phyloP scores from a whole-genome alignment of 1,139 yeast species.

The Pichia sp. region DNA sequence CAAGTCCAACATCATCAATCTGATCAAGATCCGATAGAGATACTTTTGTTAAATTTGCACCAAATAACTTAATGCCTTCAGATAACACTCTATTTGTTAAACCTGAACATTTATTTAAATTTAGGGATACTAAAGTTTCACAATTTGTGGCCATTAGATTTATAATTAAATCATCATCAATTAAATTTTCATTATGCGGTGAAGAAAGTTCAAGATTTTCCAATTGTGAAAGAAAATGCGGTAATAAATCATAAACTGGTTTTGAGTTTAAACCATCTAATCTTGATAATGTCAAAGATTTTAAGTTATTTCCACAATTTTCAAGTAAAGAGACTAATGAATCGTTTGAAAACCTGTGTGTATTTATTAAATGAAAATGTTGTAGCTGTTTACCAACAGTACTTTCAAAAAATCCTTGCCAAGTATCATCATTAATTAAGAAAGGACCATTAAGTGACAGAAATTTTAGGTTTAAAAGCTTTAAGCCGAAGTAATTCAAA shows the following conservation, averaged over 20 bases:
- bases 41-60: conserved; percentile 46
- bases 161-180: conserved; percentile 67
- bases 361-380: conserved; percentile 63
- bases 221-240: conserved; percentile 54
- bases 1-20: conserved; percentile 60
- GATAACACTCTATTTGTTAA: conserved; percentile 59
- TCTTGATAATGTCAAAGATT: conserved; percentile 49
- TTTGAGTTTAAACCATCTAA: conserved; percentile 63
- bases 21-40: conserved; percentile 53
- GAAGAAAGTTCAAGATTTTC: conserved; percentile 60
- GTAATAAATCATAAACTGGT: conserved; percentile 54
- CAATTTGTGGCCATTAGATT: conserved; percentile 60
- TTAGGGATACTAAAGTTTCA: conserved; percentile 48
- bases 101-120: conserved; percentile 65
- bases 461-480: conserved; percentile 47
- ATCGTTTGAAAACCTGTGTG: conserved; percentile 73
- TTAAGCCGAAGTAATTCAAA: conserved; percentile 52
- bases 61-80: conserved; percentile 55
- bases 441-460: conserved; percentile 81
- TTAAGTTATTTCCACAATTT: conserved; percentile 51
- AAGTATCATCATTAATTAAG: conserved; percentile 62
- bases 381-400: conserved; percentile 39
- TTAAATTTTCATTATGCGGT: conserved; percentile 57
- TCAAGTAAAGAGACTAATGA: conserved; percentile 59
- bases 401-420: conserved; percentile 62